These are phyloP conservation scores for Pleurotus salmoneostramineus DNA, from an alignment of 768 basidiomycete species.

Conservation along the genomic window DNA sequence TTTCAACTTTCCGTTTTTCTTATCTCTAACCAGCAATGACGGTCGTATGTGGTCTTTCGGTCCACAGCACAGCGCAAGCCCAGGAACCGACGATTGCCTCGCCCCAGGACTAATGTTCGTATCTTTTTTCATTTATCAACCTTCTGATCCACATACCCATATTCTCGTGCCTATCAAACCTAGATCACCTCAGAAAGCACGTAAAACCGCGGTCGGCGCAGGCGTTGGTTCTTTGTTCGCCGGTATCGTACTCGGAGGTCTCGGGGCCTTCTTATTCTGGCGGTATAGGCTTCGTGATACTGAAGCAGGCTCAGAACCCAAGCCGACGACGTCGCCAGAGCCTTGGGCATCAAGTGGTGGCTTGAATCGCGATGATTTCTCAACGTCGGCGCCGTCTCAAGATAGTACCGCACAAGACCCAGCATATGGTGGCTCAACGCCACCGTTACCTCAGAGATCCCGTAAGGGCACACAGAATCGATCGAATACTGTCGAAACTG, in stretches of 20 bases:
- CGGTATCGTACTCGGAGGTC: constrained; percentile 30
- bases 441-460: constrained; percentile 13
- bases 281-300: constrained; percentile 15
- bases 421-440: constrained; percentile 33
- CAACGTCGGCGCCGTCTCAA: too few species aligned
- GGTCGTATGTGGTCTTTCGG: constrained; percentile 55
- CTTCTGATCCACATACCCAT: background rate
- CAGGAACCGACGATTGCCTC: constrained; percentile 37
- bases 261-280: constrained; percentile 27
- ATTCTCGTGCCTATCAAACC: too few species aligned
- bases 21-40: constrained; percentile 46
- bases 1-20: constrained; percentile 53
- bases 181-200: constrained; percentile 10
- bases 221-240: constrained; percentile 35
- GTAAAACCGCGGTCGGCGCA: constrained; percentile 26
- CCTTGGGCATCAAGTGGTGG: background rate
- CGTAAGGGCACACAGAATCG: background rate
- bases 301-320: background rate
- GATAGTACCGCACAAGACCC: background rate
- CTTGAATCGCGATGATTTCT: too few species aligned
- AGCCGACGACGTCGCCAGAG: background rate
- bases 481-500: constrained; percentile 2
- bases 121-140: constrained; percentile 9
- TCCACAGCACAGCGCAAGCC: constrained; percentile 50
- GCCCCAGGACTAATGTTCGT: constrained; percentile 18